Conservation (phyloP, 2,329 filamentous ascomycete species). For the Aspergillus spinulosporus region DNA sequence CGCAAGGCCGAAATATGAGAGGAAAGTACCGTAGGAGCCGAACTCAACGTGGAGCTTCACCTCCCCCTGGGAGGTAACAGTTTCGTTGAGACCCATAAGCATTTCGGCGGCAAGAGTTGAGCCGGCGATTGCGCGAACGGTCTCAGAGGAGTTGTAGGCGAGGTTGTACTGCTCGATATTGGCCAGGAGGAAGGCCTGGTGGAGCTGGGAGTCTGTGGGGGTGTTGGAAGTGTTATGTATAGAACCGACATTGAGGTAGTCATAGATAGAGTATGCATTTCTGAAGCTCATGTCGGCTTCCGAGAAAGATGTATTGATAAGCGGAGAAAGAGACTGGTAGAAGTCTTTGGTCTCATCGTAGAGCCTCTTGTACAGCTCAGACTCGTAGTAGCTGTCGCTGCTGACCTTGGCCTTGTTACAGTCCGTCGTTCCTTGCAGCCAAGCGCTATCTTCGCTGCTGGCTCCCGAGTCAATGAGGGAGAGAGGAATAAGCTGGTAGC, state of each 20-base stretch:
- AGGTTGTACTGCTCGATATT: slow-evolving; percentile 79
- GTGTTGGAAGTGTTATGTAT: slow-evolving; percentile 65
- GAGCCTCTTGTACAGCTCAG: slow-evolving; percentile 50
- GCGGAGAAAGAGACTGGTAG: slow-evolving; percentile 54
- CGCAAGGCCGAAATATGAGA: slow-evolving; percentile 62
- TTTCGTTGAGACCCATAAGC: slow-evolving; percentile 48
- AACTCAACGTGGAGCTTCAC: slow-evolving; percentile 56
- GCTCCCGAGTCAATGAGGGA: slow-evolving; percentile 60
- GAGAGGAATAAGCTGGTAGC: slow-evolving; percentile 83
- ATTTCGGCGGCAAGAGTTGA: slow-evolving; percentile 67
- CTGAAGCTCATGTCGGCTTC: slow-evolving; percentile 55
- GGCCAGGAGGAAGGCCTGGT: slow-evolving; percentile 70
- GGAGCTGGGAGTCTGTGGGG: slow-evolving; percentile 58
- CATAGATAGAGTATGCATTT: slow-evolving; percentile 67
- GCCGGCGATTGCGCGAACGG: slow-evolving; percentile 54
- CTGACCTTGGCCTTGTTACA: slow-evolving; percentile 58
- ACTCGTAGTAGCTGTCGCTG: slow-evolving; percentile 60
- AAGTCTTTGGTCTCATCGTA: slow-evolving; percentile 54
- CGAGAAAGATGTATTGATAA: slow-evolving; percentile 55
- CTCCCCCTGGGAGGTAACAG: slow-evolving; percentile 39
- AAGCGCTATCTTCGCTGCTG: slow-evolving; percentile 59
- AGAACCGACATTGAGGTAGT: slow-evolving; percentile 62
- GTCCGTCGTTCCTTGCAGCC: slow-evolving; percentile 59
- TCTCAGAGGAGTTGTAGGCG: slow-evolving; percentile 67
- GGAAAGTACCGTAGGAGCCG: slow-evolving; percentile 62